Conservation (phyloP, 192 early-diverging fungal species). For the Phlyctochytrium bullatum region DNA sequence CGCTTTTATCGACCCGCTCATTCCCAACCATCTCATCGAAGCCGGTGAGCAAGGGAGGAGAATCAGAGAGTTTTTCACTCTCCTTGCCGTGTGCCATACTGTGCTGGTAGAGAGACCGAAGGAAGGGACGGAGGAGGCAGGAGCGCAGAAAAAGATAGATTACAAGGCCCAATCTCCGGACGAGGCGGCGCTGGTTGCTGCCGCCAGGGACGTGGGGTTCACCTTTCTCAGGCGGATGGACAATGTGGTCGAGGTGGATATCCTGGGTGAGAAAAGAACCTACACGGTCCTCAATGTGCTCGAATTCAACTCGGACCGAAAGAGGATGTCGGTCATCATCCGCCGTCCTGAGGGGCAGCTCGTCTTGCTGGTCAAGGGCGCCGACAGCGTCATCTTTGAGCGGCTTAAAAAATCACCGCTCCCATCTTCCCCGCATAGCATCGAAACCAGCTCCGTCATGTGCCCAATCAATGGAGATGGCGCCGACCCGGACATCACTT, state of each 20-base stretch:
- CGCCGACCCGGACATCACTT: conserved; percentile 42
- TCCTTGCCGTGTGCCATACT: conserved; percentile 92
- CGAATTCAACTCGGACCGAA: conserved; percentile 94
- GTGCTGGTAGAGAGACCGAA: conserved; percentile 76
- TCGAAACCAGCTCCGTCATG: background rate
- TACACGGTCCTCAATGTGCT: conserved; percentile 85
- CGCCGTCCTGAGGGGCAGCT: conserved; percentile 76
- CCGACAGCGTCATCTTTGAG: conserved; percentile 94
- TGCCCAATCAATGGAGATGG: conserved; percentile 14
- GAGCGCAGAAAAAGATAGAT: conserved; percentile 46
- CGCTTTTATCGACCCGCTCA: conserved; percentile 80
- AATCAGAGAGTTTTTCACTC: conserved; percentile 80
- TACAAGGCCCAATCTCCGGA: conserved; percentile 97
- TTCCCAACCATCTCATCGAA: conserved; percentile 72
- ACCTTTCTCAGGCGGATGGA: conserved; percentile 72
- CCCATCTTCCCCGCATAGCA: background rate
- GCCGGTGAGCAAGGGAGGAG: conserved; percentile 51
- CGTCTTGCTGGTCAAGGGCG: conserved; percentile 88
- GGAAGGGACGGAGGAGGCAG: conserved; percentile 11
- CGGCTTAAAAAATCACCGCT: conserved; percentile 51
- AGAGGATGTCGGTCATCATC: conserved; percentile 90
- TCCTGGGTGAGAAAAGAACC: conserved; percentile 67
- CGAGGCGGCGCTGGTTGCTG: conserved; percentile 90
- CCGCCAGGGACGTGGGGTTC: conserved; percentile 87
- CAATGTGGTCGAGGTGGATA: conserved; percentile 66